A percentile compares a stretch with the other conserved stretches of the same genome.
Conservation (phyloP, 164 flowering plant species). For the Nymphaea colorata region DNA sequence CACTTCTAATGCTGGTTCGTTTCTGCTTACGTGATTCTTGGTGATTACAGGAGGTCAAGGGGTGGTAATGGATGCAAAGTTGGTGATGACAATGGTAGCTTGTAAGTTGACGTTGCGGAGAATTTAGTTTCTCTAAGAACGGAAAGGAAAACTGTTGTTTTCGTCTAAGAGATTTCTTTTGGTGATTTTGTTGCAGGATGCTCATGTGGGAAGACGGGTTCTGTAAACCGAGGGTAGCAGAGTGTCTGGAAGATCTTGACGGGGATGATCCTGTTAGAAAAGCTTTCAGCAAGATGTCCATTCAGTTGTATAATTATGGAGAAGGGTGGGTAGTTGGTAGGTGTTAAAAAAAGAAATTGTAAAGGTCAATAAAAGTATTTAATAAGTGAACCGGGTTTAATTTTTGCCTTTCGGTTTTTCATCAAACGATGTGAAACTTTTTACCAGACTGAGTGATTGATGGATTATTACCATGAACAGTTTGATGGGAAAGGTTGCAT, state of each 20-base stretch:
- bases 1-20: background rate
- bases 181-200: slow-evolving; percentile 49
- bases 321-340: slow-evolving; percentile 99
- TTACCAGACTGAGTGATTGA: slow-evolving; percentile 5
- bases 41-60: slow-evolving; percentile 60
- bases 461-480: slow-evolving; percentile 31
- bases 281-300: slow-evolving; percentile 99
- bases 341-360: slow-evolving; percentile 23
- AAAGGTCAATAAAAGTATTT: background rate
- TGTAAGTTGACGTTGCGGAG: slow-evolving; percentile 33
- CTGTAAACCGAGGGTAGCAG: slow-evolving; percentile 68
- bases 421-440: background rate
- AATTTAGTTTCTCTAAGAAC: slow-evolving; percentile 3
- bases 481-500: slow-evolving; percentile 99
- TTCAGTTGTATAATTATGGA: slow-evolving; percentile 99
- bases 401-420: slow-evolving; percentile 1
- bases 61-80: slow-evolving; percentile 97
- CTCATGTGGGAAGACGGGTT: slow-evolving; percentile 99
- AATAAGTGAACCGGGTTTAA: background rate
- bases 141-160: background rate
- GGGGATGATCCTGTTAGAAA: slow-evolving; percentile 91
- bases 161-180: background rate
- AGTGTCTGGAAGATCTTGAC: slow-evolving; percentile 64
- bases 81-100: slow-evolving; percentile 78
- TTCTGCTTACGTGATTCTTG: background rate